A percentile compares a stretch with the other conserved stretches of the same genome.
Conservation (phyloP, 495 filamentous ascomycete species). For the Achaetomiella virescens region DNA sequence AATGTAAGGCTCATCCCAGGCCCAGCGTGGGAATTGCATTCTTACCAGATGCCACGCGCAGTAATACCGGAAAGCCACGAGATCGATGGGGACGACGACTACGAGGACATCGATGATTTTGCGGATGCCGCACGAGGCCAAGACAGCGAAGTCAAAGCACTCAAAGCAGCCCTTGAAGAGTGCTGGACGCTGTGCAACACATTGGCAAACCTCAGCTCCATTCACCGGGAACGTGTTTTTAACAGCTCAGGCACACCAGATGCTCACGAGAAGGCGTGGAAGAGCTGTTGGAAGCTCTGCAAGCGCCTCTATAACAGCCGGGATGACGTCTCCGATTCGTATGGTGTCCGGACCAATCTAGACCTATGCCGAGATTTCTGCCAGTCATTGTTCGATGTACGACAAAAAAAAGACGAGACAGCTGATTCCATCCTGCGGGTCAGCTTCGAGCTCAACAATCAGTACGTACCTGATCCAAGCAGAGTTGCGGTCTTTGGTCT, state of each 20-base stretch:
- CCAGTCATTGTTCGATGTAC: conserved; percentile 78
- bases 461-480: conserved; percentile 37
- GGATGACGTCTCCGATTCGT: conserved; percentile 59
- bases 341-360: conserved; percentile 69
- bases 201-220: conserved; percentile 74
- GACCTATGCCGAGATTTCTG: conserved; percentile 90
- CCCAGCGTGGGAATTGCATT: neutral
- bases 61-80: conserved; percentile 47
- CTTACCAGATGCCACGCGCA: conserved; percentile 17
- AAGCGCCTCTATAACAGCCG: conserved; percentile 78
- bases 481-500: conserved; percentile 4
- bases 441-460: conserved; percentile 92
- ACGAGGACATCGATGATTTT: conserved; percentile 39
- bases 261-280: conserved; percentile 79
- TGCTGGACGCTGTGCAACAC: conserved; percentile 96
- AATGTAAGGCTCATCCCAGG: conserved; percentile 47
- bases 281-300: conserved; percentile 85
- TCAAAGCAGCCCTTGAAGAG: conserved; percentile 74
- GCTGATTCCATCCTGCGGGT: conserved; percentile 81
- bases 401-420: conserved; percentile 65
- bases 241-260: conserved; percentile 62
- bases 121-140: conserved; percentile 41
- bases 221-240: conserved; percentile 73
- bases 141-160: conserved; percentile 58
- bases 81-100: conserved; percentile 35